Percentiles rank a stretch among this genome's conserved stretches.
These are phyloP conservation scores for Salvia sclarea DNA, from an alignment of 305 asterid species.

Conservation along the genomic window DNA sequence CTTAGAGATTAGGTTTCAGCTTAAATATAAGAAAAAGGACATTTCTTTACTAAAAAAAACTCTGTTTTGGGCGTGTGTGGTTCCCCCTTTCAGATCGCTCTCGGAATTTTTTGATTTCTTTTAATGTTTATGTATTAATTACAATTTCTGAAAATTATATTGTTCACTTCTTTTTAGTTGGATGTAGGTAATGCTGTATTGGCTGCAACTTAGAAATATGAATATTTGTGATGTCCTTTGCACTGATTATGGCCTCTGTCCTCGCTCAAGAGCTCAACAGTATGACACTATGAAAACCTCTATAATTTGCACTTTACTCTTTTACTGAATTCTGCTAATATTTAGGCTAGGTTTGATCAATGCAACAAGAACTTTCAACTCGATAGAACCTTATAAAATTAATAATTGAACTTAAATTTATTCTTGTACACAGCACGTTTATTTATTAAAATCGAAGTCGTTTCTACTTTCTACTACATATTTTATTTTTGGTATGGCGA, in stretches of 20 bases:
- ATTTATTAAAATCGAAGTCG: not conserved
- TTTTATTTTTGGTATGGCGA: not conserved
- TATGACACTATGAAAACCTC: not conserved
- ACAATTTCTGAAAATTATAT: slow-evolving; percentile 18
- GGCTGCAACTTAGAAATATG: slow-evolving; percentile 19
- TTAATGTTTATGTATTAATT: not conserved
- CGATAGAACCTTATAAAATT: not conserved
- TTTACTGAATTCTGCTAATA: not conserved
- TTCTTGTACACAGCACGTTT: not conserved
- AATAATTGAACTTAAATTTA: not conserved
- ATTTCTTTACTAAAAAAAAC: not conserved
- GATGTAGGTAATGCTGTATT: slow-evolving; percentile 19
- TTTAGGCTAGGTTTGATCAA: not conserved
- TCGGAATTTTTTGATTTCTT: slow-evolving; percentile 9
- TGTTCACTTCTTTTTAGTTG: slow-evolving; percentile 26
- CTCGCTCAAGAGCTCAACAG: slow-evolving; percentile 13
- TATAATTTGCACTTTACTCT: not conserved
- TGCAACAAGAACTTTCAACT: not conserved
- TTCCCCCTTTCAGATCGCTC: not conserved
- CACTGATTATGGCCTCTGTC: slow-evolving; percentile 27
- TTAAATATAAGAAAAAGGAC: too few relatives aligned
- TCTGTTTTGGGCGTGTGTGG: not conserved
- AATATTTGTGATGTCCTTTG: slow-evolving; percentile 17
- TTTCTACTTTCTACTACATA: not conserved
- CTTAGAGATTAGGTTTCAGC: not conserved